Conservation (phyloP, 257 asterid species). For the Eustoma russellianum region DNA sequence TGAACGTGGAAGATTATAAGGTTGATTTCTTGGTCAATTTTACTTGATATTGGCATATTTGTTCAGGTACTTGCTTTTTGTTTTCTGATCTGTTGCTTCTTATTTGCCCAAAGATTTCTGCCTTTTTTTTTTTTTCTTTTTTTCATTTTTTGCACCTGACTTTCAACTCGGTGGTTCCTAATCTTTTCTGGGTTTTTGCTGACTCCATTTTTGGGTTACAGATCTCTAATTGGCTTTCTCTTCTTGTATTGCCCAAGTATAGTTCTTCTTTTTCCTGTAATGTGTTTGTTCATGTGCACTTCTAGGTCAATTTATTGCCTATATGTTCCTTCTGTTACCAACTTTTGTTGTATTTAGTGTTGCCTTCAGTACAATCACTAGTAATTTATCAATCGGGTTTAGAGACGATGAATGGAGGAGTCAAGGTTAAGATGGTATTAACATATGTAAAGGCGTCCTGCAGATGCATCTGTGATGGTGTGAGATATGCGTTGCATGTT, state of each 20-base stretch:
- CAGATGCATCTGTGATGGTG: too few relatives aligned
- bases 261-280: constrained; percentile 14
- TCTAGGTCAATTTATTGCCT: neutral
- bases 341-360: too few relatives aligned
- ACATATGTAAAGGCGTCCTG: too few relatives aligned
- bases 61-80: constrained; percentile 9
- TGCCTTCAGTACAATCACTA: too few relatives aligned
- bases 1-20: neutral
- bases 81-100: constrained; percentile 29
- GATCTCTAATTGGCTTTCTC: constrained; percentile 14
- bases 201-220: constrained; percentile 18
- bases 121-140: too few relatives aligned
- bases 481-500: too few relatives aligned
- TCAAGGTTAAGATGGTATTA: too few relatives aligned
- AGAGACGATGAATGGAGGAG: too few relatives aligned
- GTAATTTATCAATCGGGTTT: too few relatives aligned
- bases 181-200: constrained; percentile 5
- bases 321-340: neutral
- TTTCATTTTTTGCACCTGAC: constrained; percentile 20
- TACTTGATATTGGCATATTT: neutral
- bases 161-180: constrained; percentile 12
- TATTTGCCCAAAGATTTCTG: too few relatives aligned
- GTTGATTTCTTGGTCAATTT: constrained; percentile 6
- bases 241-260: neutral
- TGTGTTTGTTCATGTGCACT: neutral